Evolutionary conservation across 1,284 basidiomycete species (phyloP).

Genomic region (Porphyrellus sp.): DNA sequence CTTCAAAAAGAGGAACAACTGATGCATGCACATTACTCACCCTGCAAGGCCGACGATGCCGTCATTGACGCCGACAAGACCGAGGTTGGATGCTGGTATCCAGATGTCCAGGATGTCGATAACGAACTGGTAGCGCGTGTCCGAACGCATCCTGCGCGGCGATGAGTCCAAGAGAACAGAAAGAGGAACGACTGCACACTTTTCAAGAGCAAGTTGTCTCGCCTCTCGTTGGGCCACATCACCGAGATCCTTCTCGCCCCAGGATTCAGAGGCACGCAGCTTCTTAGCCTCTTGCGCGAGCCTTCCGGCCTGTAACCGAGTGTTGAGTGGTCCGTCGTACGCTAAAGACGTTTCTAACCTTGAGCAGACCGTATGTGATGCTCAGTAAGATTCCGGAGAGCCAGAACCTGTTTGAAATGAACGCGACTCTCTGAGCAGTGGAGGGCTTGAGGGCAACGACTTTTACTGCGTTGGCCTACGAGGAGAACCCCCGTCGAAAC

Average conservation of each 20-base stretch:
- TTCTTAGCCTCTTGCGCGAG: constrained; percentile 58
- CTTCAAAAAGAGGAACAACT: constrained; percentile 5
- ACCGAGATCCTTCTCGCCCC: constrained; percentile 63
- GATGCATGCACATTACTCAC: constrained; percentile 43
- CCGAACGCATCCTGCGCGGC: constrained; percentile 54
- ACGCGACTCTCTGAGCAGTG: constrained; percentile 64
- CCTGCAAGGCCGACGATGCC: constrained; percentile 83
- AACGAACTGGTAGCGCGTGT: constrained; percentile 72
- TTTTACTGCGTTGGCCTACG: constrained; percentile 65
- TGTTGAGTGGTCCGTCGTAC: neutral
- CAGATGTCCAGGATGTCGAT: constrained; percentile 83
- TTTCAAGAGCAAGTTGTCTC: constrained; percentile 54
- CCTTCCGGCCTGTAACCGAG: constrained; percentile 48
- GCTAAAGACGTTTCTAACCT: constrained; percentile 41
- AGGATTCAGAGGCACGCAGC: constrained; percentile 41
- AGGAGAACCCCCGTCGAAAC: constrained; percentile 1
- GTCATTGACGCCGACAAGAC: constrained; percentile 80
- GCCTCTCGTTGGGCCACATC: constrained; percentile 66
- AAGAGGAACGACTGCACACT: constrained; percentile 40
- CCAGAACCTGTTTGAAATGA: constrained; percentile 87
- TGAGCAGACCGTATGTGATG: constrained; percentile 64
- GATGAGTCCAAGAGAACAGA: constrained; percentile 11
- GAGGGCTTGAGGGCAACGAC: constrained; percentile 66
- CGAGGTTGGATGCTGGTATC: constrained; percentile 85
- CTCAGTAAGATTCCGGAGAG: constrained; percentile 83